Evolutionary conservation across 2,329 filamentous ascomycete species (phyloP).

Genomic region (Colletotrichum filicis): DNA sequence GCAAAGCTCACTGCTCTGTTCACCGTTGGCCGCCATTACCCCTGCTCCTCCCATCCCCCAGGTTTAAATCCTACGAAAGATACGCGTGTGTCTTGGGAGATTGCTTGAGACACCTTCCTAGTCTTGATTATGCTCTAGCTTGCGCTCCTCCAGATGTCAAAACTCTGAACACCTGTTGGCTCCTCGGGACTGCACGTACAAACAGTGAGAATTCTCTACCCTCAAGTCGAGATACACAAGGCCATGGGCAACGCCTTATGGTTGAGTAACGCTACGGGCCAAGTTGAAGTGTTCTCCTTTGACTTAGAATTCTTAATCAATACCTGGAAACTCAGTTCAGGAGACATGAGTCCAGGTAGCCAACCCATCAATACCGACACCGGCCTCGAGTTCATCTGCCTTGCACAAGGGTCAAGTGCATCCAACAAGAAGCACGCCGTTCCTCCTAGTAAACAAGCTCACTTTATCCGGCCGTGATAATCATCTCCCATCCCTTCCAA

Average conservation of each 20-base stretch:
- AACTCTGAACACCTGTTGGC: neutral
- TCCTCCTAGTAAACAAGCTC: neutral
- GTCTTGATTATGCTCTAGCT: neutral
- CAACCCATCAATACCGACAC: neutral
- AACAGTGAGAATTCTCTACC: neutral
- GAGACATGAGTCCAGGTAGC: neutral
- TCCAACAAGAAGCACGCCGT: neutral
- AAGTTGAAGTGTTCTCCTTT: too few species aligned
- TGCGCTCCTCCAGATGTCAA: neutral
- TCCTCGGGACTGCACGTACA: neutral
- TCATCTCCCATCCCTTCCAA: neutral
- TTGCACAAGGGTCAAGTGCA: neutral
- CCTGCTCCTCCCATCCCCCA: neutral
- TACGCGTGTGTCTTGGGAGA: neutral
- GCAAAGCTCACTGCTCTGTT: constrained; percentile 2
- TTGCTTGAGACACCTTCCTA: neutral
- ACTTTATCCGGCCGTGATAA: neutral
- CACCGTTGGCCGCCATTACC: neutral
- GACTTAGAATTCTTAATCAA: too few species aligned
- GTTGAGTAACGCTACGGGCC: too few species aligned
- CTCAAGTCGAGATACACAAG: neutral
- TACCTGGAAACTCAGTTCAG: too few species aligned
- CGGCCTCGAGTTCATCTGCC: neutral
- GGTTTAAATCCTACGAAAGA: neutral
- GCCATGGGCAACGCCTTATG: neutral